Percentiles rank a stretch among this genome's conserved stretches.
Conservation (phyloP, 2,329 filamentous ascomycete genomes). For the Arthrobotrys sphaeroides region DNA sequence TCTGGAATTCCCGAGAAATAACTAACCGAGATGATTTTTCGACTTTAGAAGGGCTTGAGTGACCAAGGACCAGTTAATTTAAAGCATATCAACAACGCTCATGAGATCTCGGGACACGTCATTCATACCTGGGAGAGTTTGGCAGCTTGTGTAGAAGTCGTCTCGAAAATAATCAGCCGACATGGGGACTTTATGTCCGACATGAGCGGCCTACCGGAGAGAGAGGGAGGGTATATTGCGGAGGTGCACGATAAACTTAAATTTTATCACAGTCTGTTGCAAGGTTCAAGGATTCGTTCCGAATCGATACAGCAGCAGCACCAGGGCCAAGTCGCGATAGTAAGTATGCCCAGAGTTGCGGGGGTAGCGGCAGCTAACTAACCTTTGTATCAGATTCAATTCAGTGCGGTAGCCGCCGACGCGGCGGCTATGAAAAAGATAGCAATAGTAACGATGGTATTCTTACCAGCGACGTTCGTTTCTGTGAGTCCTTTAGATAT, state of each 20-base stretch:
- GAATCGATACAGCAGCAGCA: conserved; percentile 21
- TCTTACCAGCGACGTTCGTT: conserved; percentile 32
- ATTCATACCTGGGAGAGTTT: conserved; percentile 4
- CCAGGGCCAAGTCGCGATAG: conserved; percentile 6
- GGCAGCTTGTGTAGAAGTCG: conserved; percentile 7
- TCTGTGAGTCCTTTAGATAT: conserved; percentile 16
- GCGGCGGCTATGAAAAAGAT: conserved; percentile 26
- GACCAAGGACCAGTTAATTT: too few relatives aligned
- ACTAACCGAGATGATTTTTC: too few relatives aligned
- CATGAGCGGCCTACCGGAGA: not conserved
- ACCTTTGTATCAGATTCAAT: not conserved
- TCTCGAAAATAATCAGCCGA: conserved; percentile 12
- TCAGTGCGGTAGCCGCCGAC: conserved; percentile 10
- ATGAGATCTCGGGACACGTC: conserved; percentile 15
- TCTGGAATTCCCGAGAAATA: too few relatives aligned
- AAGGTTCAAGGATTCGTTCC: not conserved
- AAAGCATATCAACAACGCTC: not conserved
- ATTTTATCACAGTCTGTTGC: conserved; percentile 4
- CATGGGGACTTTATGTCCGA: not conserved
- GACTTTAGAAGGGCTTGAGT: too few relatives aligned
- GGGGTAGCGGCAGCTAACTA: not conserved
- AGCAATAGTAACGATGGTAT: not conserved
- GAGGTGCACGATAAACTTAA: conserved; percentile 7
- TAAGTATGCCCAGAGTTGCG: not conserved
- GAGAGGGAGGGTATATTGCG: not conserved